Evolutionary conservation across 2,329 filamentous ascomycete species (phyloP).

Genomic region (Botrytis cinerea): DNA sequence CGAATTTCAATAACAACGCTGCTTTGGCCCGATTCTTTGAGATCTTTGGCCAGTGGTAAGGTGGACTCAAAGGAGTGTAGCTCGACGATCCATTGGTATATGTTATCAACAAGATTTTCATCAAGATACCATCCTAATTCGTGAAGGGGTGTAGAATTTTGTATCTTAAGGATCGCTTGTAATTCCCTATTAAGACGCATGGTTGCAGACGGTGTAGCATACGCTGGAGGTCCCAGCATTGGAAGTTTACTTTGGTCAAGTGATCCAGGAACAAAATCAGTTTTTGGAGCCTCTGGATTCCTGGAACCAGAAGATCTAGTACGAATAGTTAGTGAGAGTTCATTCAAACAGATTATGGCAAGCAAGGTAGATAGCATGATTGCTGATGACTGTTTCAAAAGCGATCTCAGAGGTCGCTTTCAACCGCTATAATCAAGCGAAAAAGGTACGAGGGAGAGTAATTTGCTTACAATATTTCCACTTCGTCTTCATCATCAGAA

Average conservation of each 20-base stretch:
- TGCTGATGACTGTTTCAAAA: not conserved
- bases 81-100: slow-evolving; percentile 92
- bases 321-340: not conserved
- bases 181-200: slow-evolving; percentile 67
- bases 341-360: not conserved
- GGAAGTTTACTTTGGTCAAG: slow-evolving; percentile 64
- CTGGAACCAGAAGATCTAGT: slow-evolving; percentile 13
- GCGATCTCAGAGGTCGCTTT: not conserved
- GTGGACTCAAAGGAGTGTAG: slow-evolving; percentile 75
- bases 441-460: not conserved
- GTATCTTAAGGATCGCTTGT: slow-evolving; percentile 61
- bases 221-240: slow-evolving; percentile 64
- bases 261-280: slow-evolving; percentile 67
- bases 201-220: slow-evolving; percentile 63
- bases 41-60: slow-evolving; percentile 73
- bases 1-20: slow-evolving; percentile 81
- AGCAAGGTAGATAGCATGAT: not conserved
- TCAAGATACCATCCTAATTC: slow-evolving; percentile 86
- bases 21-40: slow-evolving; percentile 60
- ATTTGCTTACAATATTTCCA: slow-evolving; percentile 28
- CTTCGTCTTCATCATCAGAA: slow-evolving; percentile 40
- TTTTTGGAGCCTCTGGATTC: slow-evolving; percentile 38
- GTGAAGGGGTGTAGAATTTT: slow-evolving; percentile 59
- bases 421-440: not conserved
- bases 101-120: slow-evolving; percentile 51